Evolutionary conservation across 768 basidiomycete genomes (phyloP).

Genomic region (Termitomyces sp.): DNA sequence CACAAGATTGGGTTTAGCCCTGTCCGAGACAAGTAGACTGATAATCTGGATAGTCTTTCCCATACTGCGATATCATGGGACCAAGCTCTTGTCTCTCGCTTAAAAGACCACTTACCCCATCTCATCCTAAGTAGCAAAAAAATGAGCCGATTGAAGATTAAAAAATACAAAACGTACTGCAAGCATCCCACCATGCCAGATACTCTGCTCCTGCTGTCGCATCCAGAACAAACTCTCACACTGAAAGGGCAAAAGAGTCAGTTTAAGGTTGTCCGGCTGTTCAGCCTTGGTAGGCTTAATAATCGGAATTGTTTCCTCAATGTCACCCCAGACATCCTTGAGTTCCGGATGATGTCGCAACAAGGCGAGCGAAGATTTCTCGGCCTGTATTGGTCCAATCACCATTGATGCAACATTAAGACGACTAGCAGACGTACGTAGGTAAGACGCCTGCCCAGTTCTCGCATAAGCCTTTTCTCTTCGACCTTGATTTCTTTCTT

Average conservation of each 20-base stretch:
- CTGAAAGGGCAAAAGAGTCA: slow-evolving; percentile 90
- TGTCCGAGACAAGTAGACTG: slow-evolving; percentile 75
- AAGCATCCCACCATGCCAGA: slow-evolving; percentile 90
- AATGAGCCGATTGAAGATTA: background rate
- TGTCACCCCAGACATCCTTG: slow-evolving; percentile 80
- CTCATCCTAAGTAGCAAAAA: slow-evolving; percentile 53
- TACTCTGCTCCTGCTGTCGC: slow-evolving; percentile 82
- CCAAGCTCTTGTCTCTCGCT: background rate
- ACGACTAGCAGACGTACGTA: slow-evolving; percentile 37
- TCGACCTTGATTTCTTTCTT: slow-evolving; percentile 33
- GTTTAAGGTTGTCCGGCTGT: slow-evolving; percentile 80
- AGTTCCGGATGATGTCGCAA: slow-evolving; percentile 76
- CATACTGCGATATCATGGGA: slow-evolving; percentile 46
- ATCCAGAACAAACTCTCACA: slow-evolving; percentile 95
- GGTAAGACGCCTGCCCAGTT: slow-evolving; percentile 73
- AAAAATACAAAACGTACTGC: slow-evolving; percentile 48
- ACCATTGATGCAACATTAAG: background rate
- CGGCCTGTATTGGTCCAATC: slow-evolving; percentile 44
- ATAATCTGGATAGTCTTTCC: slow-evolving; percentile 98
- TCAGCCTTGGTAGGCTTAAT: slow-evolving; percentile 62
- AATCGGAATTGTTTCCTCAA: slow-evolving; percentile 56
- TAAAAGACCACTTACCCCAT: slow-evolving; percentile 62
- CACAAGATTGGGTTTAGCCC: slow-evolving; percentile 79
- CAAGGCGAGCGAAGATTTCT: slow-evolving; percentile 60
- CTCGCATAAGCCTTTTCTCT: slow-evolving; percentile 40